Percentiles rank a stretch among this genome's conserved stretches.
Conservation (phyloP, 805 yeast genomes). For the Saccharomycopsis guyanensis region DNA sequence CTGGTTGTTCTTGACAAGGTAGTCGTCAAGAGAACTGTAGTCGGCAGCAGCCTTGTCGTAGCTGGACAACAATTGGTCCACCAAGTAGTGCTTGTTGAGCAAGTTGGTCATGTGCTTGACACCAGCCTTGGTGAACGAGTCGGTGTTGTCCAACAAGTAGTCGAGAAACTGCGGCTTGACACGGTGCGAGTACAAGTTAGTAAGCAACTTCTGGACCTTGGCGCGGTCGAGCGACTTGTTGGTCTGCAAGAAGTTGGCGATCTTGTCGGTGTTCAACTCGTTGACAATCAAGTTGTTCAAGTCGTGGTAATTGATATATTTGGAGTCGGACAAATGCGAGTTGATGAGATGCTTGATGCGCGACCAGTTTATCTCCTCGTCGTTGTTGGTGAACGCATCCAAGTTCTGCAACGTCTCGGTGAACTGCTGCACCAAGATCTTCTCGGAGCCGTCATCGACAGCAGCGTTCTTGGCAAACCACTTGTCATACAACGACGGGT, state of each 20-base stretch:
- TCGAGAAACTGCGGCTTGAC: slow-evolving; percentile 30
- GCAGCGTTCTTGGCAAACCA: not conserved
- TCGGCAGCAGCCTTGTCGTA: slow-evolving; percentile 1
- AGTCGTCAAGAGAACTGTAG: slow-evolving; percentile 2
- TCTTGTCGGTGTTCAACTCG: slow-evolving; percentile 32
- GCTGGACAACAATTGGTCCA: slow-evolving; percentile 8
- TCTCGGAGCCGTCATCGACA: not conserved
- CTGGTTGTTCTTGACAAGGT: not conserved
- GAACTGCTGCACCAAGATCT: slow-evolving; percentile 25
- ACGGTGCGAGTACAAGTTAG: slow-evolving; percentile 32
- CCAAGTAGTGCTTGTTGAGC: slow-evolving; percentile 10
- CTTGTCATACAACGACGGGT: slow-evolving; percentile 21
- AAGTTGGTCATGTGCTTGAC: slow-evolving; percentile 12
- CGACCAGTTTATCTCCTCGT: slow-evolving; percentile 16
- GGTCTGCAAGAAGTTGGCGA: slow-evolving; percentile 27
- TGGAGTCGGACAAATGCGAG: slow-evolving; percentile 2
- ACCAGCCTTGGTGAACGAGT: slow-evolving; percentile 4
- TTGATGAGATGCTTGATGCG: slow-evolving; percentile 25
- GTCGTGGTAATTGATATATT: slow-evolving; percentile 31
- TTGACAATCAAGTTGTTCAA: slow-evolving; percentile 34
- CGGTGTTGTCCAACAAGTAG: slow-evolving; percentile 22
- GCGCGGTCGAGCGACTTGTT: not conserved
- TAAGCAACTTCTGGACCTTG: slow-evolving; percentile 21
- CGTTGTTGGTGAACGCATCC: slow-evolving; percentile 30
- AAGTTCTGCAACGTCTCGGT: slow-evolving; percentile 30